Evolutionary conservation across 352 stramenopile species (phyloP), one percentile per base, ranked within the genome.

Genomic region (Phytophthora pinifolia): DNA sequence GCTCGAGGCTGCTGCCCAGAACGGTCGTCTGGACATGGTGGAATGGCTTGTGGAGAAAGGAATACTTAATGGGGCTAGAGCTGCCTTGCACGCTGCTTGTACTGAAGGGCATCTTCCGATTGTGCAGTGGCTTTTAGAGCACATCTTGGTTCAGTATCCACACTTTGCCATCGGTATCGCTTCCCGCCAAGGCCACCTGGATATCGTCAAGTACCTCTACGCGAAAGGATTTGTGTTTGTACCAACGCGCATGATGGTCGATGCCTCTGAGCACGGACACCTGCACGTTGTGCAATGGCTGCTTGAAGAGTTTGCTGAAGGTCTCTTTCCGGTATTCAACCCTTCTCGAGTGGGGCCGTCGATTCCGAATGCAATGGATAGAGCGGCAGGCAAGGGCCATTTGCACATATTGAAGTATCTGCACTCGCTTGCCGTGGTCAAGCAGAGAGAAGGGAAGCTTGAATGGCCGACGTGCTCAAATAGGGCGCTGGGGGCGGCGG

Each of bases 251-350:
- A 57, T 57, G 46, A 33, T 62, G 17, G 18, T 50, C 7, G 12
- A 56, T 3, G 46, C 46, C 13, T 46, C 54, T 9, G 38, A 17
- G 4, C 15, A 51, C 27, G 54, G 54, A 17, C 54, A 62, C 4
- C 9, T 57, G 37, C 12, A 56, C 15, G 9, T 57, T 15, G 38
- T 62, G 18, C 37, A 56, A 30, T 62, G 39, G 46, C 18, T 62
- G 12, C 27, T 56, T 8, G 22, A 50, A 25, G 38, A 51, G 12
- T 57, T 47, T 32, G 46, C 17, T 30, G 13, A 50, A 33, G 20
- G 10, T 46, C 44, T 62, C 38, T 61, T 54, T n/a, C 45, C 38
- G 9, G 27, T 18, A 12, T 10, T 45, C 35, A 31, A 62, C 9
- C 12, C 15, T 30, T 29, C 22, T 35, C 37, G 17, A 41, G 14